Evolutionary conservation across 1,284 basidiomycete genomes (phyloP).

Genomic region (Puccinia horiana): DNA sequence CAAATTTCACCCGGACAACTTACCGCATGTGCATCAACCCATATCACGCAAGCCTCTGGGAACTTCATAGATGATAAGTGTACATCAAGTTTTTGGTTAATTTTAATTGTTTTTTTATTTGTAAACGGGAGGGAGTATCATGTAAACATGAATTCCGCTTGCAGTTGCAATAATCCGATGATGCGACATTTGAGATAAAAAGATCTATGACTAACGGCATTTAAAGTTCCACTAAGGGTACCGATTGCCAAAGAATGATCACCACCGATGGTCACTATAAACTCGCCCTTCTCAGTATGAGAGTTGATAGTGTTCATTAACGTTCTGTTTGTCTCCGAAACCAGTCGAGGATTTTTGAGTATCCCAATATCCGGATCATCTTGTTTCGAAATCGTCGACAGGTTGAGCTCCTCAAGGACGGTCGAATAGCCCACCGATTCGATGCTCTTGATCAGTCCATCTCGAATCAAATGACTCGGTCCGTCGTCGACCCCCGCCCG

Average conservation of each 20-base stretch:
- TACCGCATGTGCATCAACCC: slow-evolving; percentile 65
- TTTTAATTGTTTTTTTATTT: not conserved
- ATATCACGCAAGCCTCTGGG: slow-evolving; percentile 77
- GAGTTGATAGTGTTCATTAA: slow-evolving; percentile 75
- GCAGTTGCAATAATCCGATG: not conserved
- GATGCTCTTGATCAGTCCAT: slow-evolving; percentile 77
- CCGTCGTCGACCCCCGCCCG: slow-evolving; percentile 85
- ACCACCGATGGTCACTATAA: slow-evolving; percentile 91
- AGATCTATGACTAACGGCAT: slow-evolving; percentile 62
- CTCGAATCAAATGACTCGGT: slow-evolving; percentile 80
- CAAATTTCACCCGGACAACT: not conserved
- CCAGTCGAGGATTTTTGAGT: slow-evolving; percentile 82
- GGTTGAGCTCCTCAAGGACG: slow-evolving; percentile 78
- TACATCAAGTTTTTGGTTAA: slow-evolving; percentile 57
- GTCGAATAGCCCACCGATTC: slow-evolving; percentile 77
- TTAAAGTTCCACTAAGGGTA: slow-evolving; percentile 77
- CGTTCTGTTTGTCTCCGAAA: slow-evolving; percentile 75
- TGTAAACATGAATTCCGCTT: slow-evolving; percentile 51
- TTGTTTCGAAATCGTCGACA: slow-evolving; percentile 60
- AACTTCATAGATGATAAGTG: slow-evolving; percentile 59
- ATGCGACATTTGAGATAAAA: not conserved
- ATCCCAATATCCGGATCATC: slow-evolving; percentile 79
- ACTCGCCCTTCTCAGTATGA: slow-evolving; percentile 74
- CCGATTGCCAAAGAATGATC: slow-evolving; percentile 95
- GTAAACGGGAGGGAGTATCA: not conserved